phyloP scores from a whole-genome alignment of 805 yeast genomes.

The Cyberlindnera mycetangii region DNA sequence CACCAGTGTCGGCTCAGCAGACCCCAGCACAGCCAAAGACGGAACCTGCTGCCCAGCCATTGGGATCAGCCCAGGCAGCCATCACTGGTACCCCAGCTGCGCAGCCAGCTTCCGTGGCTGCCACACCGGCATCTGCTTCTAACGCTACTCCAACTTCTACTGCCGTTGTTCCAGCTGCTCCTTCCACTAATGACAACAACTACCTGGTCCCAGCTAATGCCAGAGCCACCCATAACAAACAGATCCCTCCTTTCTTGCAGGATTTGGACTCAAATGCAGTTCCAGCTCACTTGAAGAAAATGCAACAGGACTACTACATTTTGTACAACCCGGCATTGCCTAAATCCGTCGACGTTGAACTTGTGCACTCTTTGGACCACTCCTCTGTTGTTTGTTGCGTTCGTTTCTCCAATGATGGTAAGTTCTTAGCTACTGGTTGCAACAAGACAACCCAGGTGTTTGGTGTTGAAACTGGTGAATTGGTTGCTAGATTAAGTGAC shows the following conservation, averaged over 20 bases:
- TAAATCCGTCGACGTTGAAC: slow-evolving; percentile 73
- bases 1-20: slow-evolving; percentile 28
- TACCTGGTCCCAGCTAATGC: slow-evolving; percentile 38
- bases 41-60: slow-evolving; percentile 18
- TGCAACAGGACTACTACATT: slow-evolving; percentile 80
- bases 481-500: slow-evolving; percentile 82
- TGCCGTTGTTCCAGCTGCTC: slow-evolving; percentile 19
- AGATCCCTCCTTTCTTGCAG: slow-evolving; percentile 74
- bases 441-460: slow-evolving; percentile 94
- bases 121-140: slow-evolving; percentile 16
- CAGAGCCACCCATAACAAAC: slow-evolving; percentile 56
- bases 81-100: slow-evolving; percentile 11
- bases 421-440: slow-evolving; percentile 93
- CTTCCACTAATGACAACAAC: slow-evolving; percentile 24
- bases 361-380: slow-evolving; percentile 88
- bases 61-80: slow-evolving; percentile 1
- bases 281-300: slow-evolving; percentile 74
- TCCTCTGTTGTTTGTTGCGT: slow-evolving; percentile 96
- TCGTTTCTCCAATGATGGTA: slow-evolving; percentile 86
- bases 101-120: slow-evolving; percentile 29
- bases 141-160: slow-evolving; percentile 14
- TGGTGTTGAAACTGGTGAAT: slow-evolving; percentile 86
- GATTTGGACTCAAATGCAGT: slow-evolving; percentile 80
- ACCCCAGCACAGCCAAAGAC: slow-evolving; percentile 34
- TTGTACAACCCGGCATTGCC: slow-evolving; percentile 87